A percentile compares a stretch with the other conserved stretches of the same genome.
phyloP scores from a whole-genome alignment of 176 grass and related monocot species.

The Rhynchospora tenuis region DNA sequence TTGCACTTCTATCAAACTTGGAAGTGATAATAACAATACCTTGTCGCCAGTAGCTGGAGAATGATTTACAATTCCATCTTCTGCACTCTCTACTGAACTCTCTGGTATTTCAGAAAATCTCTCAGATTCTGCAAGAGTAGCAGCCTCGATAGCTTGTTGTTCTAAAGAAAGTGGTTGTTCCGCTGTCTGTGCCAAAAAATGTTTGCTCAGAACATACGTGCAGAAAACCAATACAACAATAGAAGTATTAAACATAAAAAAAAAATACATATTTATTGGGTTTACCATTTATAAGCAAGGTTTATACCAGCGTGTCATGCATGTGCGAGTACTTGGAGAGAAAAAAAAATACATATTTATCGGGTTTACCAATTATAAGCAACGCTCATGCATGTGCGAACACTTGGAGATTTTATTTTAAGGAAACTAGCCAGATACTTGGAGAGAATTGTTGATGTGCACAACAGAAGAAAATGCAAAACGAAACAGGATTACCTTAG shows the following conservation, averaged over 20 bases:
- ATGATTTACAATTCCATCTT: constrained; percentile 19
- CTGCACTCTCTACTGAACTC: constrained; percentile 26
- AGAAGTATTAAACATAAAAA: not conserved
- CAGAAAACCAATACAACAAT: constrained; percentile 15
- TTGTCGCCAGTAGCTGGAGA: constrained; percentile 45
- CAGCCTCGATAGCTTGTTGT: constrained; percentile 56
- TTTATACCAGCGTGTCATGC: not conserved
- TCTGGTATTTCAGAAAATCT: constrained; percentile 80
- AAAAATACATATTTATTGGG: not conserved
- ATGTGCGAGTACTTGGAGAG: constrained; percentile 5
- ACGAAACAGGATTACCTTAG: constrained; percentile 52
- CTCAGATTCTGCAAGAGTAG: constrained; percentile 58
- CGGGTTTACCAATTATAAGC: not conserved
- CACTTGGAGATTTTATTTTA: constrained; percentile 2
- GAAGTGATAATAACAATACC: constrained; percentile 26
- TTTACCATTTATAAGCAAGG: constrained; percentile 10
- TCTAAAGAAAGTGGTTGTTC: constrained; percentile 53
- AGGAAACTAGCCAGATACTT: too few species aligned
- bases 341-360: not conserved
- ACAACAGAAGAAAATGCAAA: not conserved
- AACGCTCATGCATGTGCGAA: constrained; percentile 6
- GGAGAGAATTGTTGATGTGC: constrained; percentile 6
- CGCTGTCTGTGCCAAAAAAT: constrained; percentile 40
- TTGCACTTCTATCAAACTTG: not conserved
- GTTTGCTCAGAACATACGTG: not conserved